Conservation (phyloP, 257 asterid genomes). For the Fraxinus quadrangulata region DNA sequence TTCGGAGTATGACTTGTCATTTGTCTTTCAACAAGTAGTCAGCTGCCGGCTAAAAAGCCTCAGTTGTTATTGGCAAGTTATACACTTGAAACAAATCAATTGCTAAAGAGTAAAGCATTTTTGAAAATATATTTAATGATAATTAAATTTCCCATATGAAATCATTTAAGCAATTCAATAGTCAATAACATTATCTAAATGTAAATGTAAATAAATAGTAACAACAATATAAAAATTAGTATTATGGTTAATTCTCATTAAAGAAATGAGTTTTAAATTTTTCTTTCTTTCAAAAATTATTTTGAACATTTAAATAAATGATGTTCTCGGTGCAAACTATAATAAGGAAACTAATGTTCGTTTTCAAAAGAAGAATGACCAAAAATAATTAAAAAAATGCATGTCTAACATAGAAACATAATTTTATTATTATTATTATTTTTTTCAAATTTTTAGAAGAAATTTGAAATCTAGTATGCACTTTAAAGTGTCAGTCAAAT, state of each 20-base stretch:
- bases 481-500: not conserved
- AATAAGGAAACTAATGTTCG: too few relatives aligned
- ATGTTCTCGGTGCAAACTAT: not conserved
- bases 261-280: not conserved
- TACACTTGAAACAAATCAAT: not conserved
- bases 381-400: too few relatives aligned
- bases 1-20: not conserved
- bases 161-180: slow-evolving; percentile 14
- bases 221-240: not conserved
- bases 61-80: too few relatives aligned
- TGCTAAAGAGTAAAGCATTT: not conserved
- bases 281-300: not conserved
- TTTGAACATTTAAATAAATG: not conserved
- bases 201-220: too few relatives aligned
- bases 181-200: not conserved
- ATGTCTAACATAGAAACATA: too few relatives aligned
- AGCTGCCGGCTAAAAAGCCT: not conserved
- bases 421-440: too few relatives aligned
- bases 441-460: too few relatives aligned
- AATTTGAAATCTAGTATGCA: not conserved
- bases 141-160: slow-evolving; percentile 7
- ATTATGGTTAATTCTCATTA: not conserved
- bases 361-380: too few relatives aligned
- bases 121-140: slow-evolving; percentile 1
- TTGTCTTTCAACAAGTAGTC: not conserved